A percentile compares a stretch with the other conserved stretches of the same genome.
Conservation (phyloP, 805 yeast species). For the Yamadazyma takamatsuzukensis region DNA sequence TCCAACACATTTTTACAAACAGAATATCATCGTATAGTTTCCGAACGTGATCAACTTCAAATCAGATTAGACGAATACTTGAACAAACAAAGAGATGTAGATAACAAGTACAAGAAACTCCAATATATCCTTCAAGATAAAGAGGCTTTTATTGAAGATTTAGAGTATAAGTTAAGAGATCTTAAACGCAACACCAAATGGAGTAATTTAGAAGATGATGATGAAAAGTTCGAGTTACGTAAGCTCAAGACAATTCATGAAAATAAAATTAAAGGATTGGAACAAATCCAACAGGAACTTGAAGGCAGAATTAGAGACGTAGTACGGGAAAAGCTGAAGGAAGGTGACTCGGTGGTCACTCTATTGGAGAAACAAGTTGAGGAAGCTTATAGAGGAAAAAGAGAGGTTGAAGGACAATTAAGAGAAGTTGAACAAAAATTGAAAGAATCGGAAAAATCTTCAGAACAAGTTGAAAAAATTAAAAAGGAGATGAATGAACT, state of each 20-base stretch:
- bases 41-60: slow-evolving; percentile 13
- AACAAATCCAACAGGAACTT: slow-evolving; percentile 30
- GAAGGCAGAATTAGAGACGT: not conserved
- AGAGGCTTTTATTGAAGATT: slow-evolving; percentile 32
- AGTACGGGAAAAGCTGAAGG: not conserved
- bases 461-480: slow-evolving; percentile 6
- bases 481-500: slow-evolving; percentile 5
- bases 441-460: slow-evolving; percentile 16
- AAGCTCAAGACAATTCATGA: slow-evolving; percentile 36
- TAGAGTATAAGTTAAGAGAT: slow-evolving; percentile 31
- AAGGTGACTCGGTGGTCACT: slow-evolving; percentile 15
- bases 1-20: slow-evolving; percentile 3
- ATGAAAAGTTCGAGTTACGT: slow-evolving; percentile 31
- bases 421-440: slow-evolving; percentile 3
- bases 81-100: slow-evolving; percentile 28
- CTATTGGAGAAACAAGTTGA: slow-evolving; percentile 33
- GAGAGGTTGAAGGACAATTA: slow-evolving; percentile 21
- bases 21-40: slow-evolving; percentile 11
- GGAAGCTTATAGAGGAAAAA: slow-evolving; percentile 23
- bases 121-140: slow-evolving; percentile 25
- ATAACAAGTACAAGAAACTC: slow-evolving; percentile 11
- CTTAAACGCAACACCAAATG: slow-evolving; percentile 21
- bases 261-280: slow-evolving; percentile 30
- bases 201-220: slow-evolving; percentile 23
- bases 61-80: slow-evolving; percentile 24